Evolutionary conservation across 177 flowering plant species (phyloP), one percentile per base, ranked within the genome.

Genomic region (Vitis hybrid): DNA sequence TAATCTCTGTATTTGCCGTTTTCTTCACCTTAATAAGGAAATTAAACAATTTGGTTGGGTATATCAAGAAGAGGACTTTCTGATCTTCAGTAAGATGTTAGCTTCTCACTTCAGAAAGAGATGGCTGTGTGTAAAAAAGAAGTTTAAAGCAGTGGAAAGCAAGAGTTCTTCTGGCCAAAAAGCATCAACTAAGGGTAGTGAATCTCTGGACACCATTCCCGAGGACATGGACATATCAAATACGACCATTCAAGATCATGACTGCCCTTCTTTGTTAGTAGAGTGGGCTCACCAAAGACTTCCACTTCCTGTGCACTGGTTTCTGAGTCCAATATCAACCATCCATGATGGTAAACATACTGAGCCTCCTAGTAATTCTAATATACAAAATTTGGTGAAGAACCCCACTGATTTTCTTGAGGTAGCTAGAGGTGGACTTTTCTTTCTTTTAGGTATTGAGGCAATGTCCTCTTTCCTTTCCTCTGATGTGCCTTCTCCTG

Each of bases 271-370:
- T 71, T 73, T 86, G 78, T 62, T 68, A 2, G 62, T 73, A 59
- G 94, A 90, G 74, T 96, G 99, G 99, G 87, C 94, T 53, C 81
- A 82, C 70, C 97, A 90, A 85, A 88, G 95, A 78, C 66, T 96
- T 69, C 99, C 97, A 21, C 92, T 96, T 77, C 98, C 98, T 16
- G 48, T 66, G 59, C 89, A 88, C 74, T 93, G 98, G 97, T 88
- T 91, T 77, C 90, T 96, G 56, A 96, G 98, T 76, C 90, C 99
- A 65, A 72, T 96, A 60, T 67, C 93, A 64, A 82, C 86, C 62
- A 64, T 86, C 64, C 71, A 62, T 51, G 56, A 60, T 58, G 61
- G 62, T 50, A 79, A 65, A 53, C 67, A 66, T 51, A 60, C 71
- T 67, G 62, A 51, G 69, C 60, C 33, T 66, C 70, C 70, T 49